A percentile compares a stretch with the other conserved stretches of the same genome.
phyloP scores from a whole-genome alignment of 2,329 filamentous ascomycete species.

The Calonectria ilicicola region DNA sequence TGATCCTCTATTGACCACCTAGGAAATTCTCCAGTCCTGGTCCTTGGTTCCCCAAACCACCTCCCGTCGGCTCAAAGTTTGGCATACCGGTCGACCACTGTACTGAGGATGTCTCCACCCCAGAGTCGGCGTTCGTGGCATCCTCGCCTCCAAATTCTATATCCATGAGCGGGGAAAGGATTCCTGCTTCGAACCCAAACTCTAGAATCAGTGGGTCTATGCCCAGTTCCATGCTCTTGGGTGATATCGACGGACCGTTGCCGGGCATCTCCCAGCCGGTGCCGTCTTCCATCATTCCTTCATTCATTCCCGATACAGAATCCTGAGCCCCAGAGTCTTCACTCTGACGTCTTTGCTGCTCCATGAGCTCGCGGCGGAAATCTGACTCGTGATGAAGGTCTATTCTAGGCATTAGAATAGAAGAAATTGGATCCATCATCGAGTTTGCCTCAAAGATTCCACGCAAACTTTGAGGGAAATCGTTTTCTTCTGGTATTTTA shows the following conservation, averaged over 20 bases:
- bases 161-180: slow-evolving; percentile 12
- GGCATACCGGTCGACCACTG: slow-evolving; percentile 1
- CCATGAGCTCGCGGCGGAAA: neutral
- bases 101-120: neutral
- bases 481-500: slow-evolving; percentile 35
- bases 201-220: slow-evolving; percentile 12
- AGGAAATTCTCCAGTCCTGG: neutral
- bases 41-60: neutral
- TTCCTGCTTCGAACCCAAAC: slow-evolving; percentile 11
- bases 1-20: neutral
- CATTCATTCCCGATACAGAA: neutral
- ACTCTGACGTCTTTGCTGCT: neutral
- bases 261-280: neutral
- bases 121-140: neutral
- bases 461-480: slow-evolving; percentile 33
- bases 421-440: neutral
- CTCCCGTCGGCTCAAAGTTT: neutral
- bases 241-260: neutral
- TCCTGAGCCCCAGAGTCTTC: neutral
- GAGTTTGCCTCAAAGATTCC: slow-evolving; percentile 15
- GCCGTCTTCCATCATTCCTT: neutral
- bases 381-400: neutral
- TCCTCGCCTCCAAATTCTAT: neutral
- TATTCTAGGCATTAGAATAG: slow-evolving; percentile 5
- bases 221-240: neutral